phyloP scores from a whole-genome alignment of 2,329 filamentous ascomycete genomes.

The Dactylellina leptospora region DNA sequence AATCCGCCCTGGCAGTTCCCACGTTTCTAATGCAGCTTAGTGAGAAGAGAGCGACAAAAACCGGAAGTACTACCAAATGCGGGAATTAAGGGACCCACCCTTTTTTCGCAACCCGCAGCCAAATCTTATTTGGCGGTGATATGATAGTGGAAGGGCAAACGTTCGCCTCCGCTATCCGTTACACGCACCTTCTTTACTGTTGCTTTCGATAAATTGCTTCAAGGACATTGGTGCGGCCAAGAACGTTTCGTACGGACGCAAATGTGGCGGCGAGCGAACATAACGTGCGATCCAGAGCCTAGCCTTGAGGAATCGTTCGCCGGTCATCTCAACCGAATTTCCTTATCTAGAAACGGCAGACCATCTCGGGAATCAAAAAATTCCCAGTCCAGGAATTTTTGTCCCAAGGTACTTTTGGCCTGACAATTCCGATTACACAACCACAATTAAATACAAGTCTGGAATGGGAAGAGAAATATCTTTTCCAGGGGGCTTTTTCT shows the following conservation, averaged over 20 bases:
- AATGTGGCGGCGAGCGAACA: constrained; percentile 23
- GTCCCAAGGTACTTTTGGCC: neutral
- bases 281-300: neutral
- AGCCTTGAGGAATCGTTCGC: constrained; percentile 3
- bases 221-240: no score
- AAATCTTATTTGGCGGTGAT: constrained; percentile 17
- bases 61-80: constrained; percentile 27
- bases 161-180: constrained; percentile 30
- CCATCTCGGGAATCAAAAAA: constrained; percentile 17
- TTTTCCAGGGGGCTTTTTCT: no score
- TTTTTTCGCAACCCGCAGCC: constrained; percentile 37
- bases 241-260: constrained; percentile 20
- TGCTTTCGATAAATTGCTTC: constrained; percentile 4
- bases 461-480: no score
- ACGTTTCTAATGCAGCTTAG: constrained; percentile 23
- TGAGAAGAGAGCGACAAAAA: neutral
- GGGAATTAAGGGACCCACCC: constrained; percentile 9
- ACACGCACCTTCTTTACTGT: constrained; percentile 30
- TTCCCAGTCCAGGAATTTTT: constrained; percentile 13
- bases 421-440: constrained; percentile 44
- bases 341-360: constrained; percentile 37
- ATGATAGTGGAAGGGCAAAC: constrained; percentile 24
- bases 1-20: constrained; percentile 18
- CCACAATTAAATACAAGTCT: no score
- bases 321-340: constrained; percentile 41